phyloP scores from a whole-genome alignment of 2,329 filamentous ascomycete genomes.

The Penicillium sp. region DNA sequence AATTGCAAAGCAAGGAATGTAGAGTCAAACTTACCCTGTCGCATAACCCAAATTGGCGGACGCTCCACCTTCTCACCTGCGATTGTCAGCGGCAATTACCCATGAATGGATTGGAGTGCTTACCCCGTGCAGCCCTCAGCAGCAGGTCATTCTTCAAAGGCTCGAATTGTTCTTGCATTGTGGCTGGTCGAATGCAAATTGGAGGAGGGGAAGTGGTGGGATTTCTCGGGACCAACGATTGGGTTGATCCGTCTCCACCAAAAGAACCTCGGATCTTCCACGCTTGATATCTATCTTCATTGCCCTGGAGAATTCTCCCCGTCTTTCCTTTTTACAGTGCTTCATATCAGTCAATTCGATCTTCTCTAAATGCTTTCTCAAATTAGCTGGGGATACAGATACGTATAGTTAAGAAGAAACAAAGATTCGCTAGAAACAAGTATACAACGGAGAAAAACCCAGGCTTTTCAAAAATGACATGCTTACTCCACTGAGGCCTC shows the following conservation, averaged over 20 bases:
- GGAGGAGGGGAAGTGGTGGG: conserved; percentile 24
- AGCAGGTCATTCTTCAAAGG: conserved; percentile 90
- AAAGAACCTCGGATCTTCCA: conserved; percentile 1
- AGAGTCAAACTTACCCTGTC: conserved; percentile 67
- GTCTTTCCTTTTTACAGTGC: too few relatives aligned
- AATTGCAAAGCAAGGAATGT: not conserved
- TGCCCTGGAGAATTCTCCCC: too few relatives aligned
- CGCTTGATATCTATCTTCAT: too few relatives aligned
- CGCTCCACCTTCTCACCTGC: conserved; percentile 84
- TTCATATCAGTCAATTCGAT: too few relatives aligned
- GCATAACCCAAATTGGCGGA: conserved; percentile 98
- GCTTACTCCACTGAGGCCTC: too few relatives aligned
- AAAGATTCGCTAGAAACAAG: too few relatives aligned
- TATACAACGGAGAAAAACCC: too few relatives aligned
- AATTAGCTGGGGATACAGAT: too few relatives aligned
- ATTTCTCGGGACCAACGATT: conserved; percentile 15
- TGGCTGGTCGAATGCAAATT: conserved; percentile 27
- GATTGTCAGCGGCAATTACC: conserved; percentile 19
- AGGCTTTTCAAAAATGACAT: too few relatives aligned
- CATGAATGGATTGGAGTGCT: not conserved
- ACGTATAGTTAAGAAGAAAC: too few relatives aligned
- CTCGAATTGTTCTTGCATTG: conserved; percentile 68
- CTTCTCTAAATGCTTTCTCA: too few relatives aligned
- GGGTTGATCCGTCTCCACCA: conserved; percentile 3
- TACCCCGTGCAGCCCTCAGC: conserved; percentile 84